These are phyloP conservation scores for Thalassiosira ordinaria DNA, from an alignment of 352 stramenopile genomes.

Conservation along the genomic window DNA sequence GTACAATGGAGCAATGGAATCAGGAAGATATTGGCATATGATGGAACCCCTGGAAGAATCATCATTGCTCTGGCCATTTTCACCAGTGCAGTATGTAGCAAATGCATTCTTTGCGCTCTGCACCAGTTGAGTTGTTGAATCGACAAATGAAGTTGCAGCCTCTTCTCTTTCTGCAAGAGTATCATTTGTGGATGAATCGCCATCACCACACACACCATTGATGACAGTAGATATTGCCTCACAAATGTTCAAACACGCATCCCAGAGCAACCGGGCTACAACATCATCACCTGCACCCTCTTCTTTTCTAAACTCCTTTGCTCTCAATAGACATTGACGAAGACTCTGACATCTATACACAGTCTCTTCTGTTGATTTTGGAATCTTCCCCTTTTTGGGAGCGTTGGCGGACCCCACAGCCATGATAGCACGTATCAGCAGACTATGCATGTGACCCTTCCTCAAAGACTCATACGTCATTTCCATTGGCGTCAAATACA, in stretches of 20 bases:
- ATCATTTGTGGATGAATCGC: conserved; percentile 33
- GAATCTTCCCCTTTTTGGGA: conserved; percentile 82
- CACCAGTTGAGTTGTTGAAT: conserved; percentile 21
- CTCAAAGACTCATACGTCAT: conserved; percentile 56
- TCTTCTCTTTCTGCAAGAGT: conserved; percentile 63
- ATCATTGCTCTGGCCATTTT: background rate
- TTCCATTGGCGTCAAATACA: conserved; percentile 32
- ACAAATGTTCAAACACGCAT: conserved; percentile 32
- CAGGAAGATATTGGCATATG: conserved; percentile 58
- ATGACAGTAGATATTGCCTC: conserved; percentile 45
- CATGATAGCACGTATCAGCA: conserved; percentile 69
- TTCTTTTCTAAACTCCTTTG: conserved; percentile 34
- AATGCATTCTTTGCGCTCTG: conserved; percentile 19
- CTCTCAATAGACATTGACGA: conserved; percentile 9
- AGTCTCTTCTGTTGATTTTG: conserved; percentile 62
- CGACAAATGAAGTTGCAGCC: conserved; percentile 36
- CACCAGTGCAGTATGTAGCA: background rate
- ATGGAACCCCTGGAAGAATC: conserved; percentile 8
- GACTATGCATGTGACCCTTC: conserved; percentile 62
- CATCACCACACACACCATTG: conserved; percentile 32
- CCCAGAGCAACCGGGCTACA: conserved; percentile 30
- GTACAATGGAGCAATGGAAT: conserved; percentile 69
- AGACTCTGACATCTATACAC: conserved; percentile 67
- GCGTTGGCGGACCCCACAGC: conserved; percentile 60
- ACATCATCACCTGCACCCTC: conserved; percentile 16